Conservation (phyloP, 768 basidiomycete species). For the Ramaria rubella region DNA sequence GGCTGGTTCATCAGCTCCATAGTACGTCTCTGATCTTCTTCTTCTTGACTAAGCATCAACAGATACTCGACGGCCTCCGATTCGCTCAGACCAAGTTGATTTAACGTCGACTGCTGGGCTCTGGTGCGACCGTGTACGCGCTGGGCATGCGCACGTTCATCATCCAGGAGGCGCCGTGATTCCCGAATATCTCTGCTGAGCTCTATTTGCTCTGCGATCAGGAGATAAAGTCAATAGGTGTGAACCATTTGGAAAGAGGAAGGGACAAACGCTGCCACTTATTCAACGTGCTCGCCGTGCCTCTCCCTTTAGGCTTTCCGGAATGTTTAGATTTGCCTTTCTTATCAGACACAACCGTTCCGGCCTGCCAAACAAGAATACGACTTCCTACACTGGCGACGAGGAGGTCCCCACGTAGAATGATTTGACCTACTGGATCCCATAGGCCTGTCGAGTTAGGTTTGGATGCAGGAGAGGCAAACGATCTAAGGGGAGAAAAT, state of each 20-base stretch:
- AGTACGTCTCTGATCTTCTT: slow-evolving; percentile 36
- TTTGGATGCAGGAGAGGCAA: slow-evolving; percentile 37
- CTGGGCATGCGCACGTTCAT: slow-evolving; percentile 38
- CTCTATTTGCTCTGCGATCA: slow-evolving; percentile 50
- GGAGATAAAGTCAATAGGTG: neutral
- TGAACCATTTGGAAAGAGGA: no score
- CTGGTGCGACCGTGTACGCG: slow-evolving; percentile 41
- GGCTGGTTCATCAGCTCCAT: no score
- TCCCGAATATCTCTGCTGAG: slow-evolving; percentile 58
- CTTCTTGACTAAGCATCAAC: slow-evolving; percentile 80
- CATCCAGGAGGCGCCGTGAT: slow-evolving; percentile 43
- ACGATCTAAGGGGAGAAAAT: slow-evolving; percentile 48
- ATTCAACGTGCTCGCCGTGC: slow-evolving; percentile 19
- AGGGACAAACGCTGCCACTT: slow-evolving; percentile 33
- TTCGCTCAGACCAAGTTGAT: slow-evolving; percentile 66
- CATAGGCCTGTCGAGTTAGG: slow-evolving; percentile 28
- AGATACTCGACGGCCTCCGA: slow-evolving; percentile 72
- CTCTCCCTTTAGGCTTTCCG: slow-evolving; percentile 20
- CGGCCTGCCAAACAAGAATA: slow-evolving; percentile 65
- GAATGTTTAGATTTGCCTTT: slow-evolving; percentile 13
- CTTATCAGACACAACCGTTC: slow-evolving; percentile 29
- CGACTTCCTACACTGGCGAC: slow-evolving; percentile 54
- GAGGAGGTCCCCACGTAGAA: slow-evolving; percentile 49
- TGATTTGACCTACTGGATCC: slow-evolving; percentile 48
- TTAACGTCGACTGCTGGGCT: slow-evolving; percentile 52